These are phyloP conservation scores for Peniophora sp. DNA, from an alignment of 1,284 basidiomycete species.

Conservation along the genomic window DNA sequence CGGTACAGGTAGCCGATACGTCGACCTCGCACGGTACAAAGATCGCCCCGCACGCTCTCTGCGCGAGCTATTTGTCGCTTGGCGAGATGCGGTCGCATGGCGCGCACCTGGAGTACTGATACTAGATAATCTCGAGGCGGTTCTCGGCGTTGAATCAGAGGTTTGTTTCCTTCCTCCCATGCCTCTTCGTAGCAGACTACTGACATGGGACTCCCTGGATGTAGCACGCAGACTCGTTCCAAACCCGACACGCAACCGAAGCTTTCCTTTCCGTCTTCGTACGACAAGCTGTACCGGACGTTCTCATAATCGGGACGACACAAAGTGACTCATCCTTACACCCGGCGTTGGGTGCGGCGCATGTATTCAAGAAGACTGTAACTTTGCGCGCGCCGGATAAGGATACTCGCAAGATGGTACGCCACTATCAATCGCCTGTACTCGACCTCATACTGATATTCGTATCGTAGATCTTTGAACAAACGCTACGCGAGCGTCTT, in stretches of 20 bases:
- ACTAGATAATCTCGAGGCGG: constrained; percentile 85
- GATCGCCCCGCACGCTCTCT: constrained; percentile 56
- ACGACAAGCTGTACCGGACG: constrained; percentile 39
- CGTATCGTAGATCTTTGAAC: constrained; percentile 53
- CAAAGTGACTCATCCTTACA: constrained; percentile 71
- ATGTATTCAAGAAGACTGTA: constrained; percentile 81
- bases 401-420: constrained; percentile 71
- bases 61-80: constrained; percentile 63
- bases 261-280: constrained; percentile 65
- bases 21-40: constrained; percentile 63
- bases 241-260: constrained; percentile 69
- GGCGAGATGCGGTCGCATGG: constrained; percentile 74
- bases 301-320: constrained; percentile 78
- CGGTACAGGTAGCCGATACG: constrained; percentile 40
- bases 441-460: no score
- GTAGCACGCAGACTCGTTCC: constrained; percentile 82
- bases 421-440: constrained; percentile 12
- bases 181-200: no score
- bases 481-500: constrained; percentile 49
- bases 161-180: constrained; percentile 31
- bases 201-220: no score
- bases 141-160: constrained; percentile 83
- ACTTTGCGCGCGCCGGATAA: constrained; percentile 74
- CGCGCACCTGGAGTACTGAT: constrained; percentile 79
- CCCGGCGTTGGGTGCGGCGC: constrained; percentile 63